Evolutionary conservation across 2,329 filamentous ascomycete species (phyloP), one percentile per base, ranked within the genome.

Genomic region (Ophiobolus disseminans): DNA sequence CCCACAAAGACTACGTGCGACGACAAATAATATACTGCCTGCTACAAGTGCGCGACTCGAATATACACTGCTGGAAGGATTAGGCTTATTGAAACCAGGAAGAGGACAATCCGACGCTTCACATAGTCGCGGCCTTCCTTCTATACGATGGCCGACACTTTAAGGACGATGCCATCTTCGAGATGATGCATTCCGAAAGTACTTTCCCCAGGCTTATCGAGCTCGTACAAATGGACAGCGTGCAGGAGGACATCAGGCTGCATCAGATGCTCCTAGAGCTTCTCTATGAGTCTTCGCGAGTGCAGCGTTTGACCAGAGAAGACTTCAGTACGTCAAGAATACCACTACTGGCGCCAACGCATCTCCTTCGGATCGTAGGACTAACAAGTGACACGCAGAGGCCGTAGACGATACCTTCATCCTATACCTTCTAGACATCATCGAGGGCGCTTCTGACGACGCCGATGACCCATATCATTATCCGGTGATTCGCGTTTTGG

Each of bases 201-300:
- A 90, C 87, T 56, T 99, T 99, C 70, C 81, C 87, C 26, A 84
- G 92, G 23, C 78, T 99, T 34, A 78, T 97, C 23, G 90, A 96
- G 55, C 78, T 99, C 58, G 87, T 97, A 63, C 83, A 87, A 65
- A 80, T 78, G 34, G 82, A 82, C 53, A 81, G 80, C 40, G 72
- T 75, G 57, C 82, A 87, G 30, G 79, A 85, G 36, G 88, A 92
- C 66, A 80, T 84, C 19, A 81, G 84, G 42, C 78, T 97, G 52
- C 90, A 97, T 75, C 85, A 88, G 26, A 76, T 94, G 53, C 78
- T 97, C 42, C 80, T 99, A 64, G 89, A 97, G 73, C 78, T 99
- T 47, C 82, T 97, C 69, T 99, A 96, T 75, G 94, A 97, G 78
- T 97, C 97, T 89, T 92, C 91, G 35, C 84, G 95, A 52, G 91